phyloP scores from a whole-genome alignment of 169 alveolate genomes.

The Eimeria brunetti region DNA sequence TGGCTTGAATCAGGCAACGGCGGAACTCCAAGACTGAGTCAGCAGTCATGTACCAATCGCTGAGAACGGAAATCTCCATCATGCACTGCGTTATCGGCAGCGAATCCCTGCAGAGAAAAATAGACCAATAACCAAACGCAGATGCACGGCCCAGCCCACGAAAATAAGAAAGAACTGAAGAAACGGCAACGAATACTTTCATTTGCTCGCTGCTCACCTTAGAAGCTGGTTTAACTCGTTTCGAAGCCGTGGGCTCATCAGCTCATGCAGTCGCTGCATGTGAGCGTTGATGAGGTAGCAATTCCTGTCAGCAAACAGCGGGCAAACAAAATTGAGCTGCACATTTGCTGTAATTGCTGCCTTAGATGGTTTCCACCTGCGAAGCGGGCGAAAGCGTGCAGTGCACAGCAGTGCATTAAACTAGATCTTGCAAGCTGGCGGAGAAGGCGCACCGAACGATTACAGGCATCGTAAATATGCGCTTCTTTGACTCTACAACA shows the following conservation, averaged over 20 bases:
- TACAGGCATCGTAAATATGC: constrained; percentile 63
- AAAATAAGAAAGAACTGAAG: neutral
- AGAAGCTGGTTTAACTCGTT: constrained; percentile 83
- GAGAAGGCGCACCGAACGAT: constrained; percentile 58
- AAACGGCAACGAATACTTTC: neutral
- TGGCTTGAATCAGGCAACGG: constrained; percentile 92
- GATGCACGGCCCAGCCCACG: neutral
- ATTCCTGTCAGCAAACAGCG: constrained; percentile 78
- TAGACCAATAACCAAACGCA: neutral
- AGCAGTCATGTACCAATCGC: constrained; percentile 90
- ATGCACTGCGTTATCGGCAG: constrained; percentile 91
- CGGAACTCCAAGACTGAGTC: constrained; percentile 91
- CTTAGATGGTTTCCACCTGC: neutral
- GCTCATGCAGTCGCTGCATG: constrained; percentile 89
- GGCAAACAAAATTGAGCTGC: neutral
- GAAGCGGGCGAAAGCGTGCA: no score
- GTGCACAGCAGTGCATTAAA: neutral
- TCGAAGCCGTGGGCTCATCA: constrained; percentile 85
- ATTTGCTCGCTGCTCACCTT: constrained; percentile 37
- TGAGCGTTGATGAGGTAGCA: constrained; percentile 89
- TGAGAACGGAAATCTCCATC: constrained; percentile 90
- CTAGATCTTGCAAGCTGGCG: neutral
- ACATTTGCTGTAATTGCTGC: neutral
- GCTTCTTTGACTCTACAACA: constrained; percentile 78
- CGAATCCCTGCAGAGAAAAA: constrained; percentile 84